Evolutionary conservation across 495 filamentous ascomycete genomes (phyloP).

Genomic region (Neurospora pannonica): DNA sequence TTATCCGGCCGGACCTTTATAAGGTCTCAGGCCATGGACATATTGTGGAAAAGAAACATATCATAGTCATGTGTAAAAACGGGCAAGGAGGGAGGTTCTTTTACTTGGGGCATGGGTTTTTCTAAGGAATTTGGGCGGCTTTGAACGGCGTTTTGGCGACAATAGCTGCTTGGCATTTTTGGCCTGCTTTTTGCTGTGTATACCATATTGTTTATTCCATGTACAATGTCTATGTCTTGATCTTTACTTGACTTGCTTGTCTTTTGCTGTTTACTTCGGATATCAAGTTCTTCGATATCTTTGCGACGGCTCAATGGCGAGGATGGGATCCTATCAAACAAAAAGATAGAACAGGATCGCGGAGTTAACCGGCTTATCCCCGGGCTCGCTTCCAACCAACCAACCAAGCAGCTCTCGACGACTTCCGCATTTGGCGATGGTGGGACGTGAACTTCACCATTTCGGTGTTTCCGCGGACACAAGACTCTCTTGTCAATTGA

Average conservation of each 20-base stretch:
- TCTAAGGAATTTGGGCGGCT: background rate
- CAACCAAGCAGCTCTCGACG: background rate
- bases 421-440: background rate
- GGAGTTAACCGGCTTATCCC: background rate
- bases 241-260: background rate
- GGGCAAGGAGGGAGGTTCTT: background rate
- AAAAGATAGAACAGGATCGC: background rate
- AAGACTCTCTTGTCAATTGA: background rate
- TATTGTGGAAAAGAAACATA: background rate
- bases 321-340: background rate
- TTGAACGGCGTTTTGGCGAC: conserved; percentile 1
- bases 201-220: background rate
- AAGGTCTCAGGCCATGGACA: background rate
- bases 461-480: background rate
- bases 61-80: background rate
- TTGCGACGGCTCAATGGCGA: too few relatives aligned
- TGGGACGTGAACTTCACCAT: background rate
- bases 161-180: conserved; percentile 1
- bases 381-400: background rate
- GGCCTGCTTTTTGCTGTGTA: background rate
- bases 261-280: background rate
- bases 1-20: background rate
- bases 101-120: background rate
- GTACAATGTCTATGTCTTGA: background rate
- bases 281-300: too few relatives aligned